Base-by-base conservation (phyloP, 495 filamentous ascomycete genomes). In the Geopyxis carbonaria region DNA sequence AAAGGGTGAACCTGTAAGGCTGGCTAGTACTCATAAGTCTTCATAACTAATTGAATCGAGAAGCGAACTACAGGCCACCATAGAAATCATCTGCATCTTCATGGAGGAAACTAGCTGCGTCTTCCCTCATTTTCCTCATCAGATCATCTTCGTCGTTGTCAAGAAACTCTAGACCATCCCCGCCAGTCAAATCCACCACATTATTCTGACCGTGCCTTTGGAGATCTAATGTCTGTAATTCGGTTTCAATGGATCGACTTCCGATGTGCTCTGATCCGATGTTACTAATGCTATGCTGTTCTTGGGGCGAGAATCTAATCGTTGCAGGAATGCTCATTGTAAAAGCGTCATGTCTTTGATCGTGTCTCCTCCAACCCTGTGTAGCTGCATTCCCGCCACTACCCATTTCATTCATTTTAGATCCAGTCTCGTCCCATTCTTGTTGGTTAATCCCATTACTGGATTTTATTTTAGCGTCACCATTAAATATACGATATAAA, bases 401-500 rank as follows among this genome's bases (percentile, higher is more conserved):
- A 24, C 51, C 51, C 51, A 54, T 54, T 31, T 54, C 51, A 15
- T 54, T 54, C 51, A 54, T 54, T 22, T 49, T 51, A 18, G 51
- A 50, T 10, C 50, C 51, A 21, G 47, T 43, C 14, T 53, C 45
- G 34, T 54, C 51, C 51, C 51, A 54, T 20, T 19, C 27, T 18
- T 16, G 7, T 10, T 8, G 11, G 13, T 25, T n/a, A 20, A 28
- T 45, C 23, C 48, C 48, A 11, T 25, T 38, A 11, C 38, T 39
- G 16, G 45, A 9, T 18, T 32, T 31, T 14, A 41, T 32, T 25
- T 13, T 22, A 0, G 44, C 46, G 6, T 30, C 38, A 13, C 56
- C 59, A 18, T 62, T 59, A 2, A 73, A 47, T 37, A 67, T 63
- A 0, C 67, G 67, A 6, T 70, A 60, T 2, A 75, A 50, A 2